Base-by-base conservation (phyloP, 2,329 filamentous ascomycete species). In the Alternaria burnsii region DNA sequence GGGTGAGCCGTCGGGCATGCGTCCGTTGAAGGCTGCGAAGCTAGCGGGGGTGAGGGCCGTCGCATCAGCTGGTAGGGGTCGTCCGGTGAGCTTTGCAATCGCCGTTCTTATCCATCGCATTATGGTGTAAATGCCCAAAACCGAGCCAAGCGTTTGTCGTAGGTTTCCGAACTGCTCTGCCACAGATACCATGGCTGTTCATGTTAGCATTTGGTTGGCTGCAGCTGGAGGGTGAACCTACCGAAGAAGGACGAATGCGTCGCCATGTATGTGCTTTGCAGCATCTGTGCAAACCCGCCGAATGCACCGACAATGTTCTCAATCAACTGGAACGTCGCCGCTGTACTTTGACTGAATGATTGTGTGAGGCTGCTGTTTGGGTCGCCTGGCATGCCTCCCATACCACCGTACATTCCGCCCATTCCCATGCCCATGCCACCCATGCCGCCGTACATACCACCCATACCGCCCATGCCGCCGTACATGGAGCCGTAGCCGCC, bases 231-330 rank as follows among this genome's bases (percentile, higher is more conserved):
- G 16, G 38, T 16, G 16, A 14, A 81, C 90, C 73, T 86, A 97
- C 93, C 94, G 74, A 98, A 99, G 80, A 99, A 99, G 55, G 93
- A 97, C 6, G 94, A 97, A 80, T 99, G 95, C 0, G 95, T 99
- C 30, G 96, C 95, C 96, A 99, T 99, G 74, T 97, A 99, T 11
- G 95, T 98, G 83, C 95, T 98, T 82, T 99, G 95, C 28, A 99
- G 86, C 95, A 99, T 99, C 83, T 99, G 95, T 12, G 96, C 93
- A 76, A 99, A 98, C 0, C 96, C 95, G 20, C 94, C 94, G 83
- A 99, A 99, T 3, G 95, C 94, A 24, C 93, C 92, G 14, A 99
- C 95, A 59, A 99, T 91, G 70, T 94, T 95, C 82, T 99, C 95
- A 52, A 99, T 93, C 86, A 99, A 93, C 83, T 98, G 95, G 76